These are phyloP conservation scores for Cyphellophora attinorum DNA, from an alignment of 2,329 filamentous ascomycete species.

Conservation along the genomic window DNA sequence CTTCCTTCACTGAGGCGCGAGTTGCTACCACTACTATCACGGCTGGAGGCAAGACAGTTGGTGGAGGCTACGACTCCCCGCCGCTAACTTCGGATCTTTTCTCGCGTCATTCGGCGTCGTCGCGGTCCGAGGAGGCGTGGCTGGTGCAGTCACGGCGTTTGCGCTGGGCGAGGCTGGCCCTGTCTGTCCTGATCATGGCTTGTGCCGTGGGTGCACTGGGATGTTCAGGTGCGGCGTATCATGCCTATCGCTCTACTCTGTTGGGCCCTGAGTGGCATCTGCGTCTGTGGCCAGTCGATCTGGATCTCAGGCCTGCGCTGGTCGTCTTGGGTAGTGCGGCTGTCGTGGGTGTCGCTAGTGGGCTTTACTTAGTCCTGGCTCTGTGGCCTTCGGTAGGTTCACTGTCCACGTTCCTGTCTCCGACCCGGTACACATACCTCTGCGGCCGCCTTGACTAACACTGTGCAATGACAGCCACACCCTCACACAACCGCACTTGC, in stretches of 20 bases:
- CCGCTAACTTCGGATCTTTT: slow-evolving; percentile 15
- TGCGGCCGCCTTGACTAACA: no score
- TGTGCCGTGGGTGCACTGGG: slow-evolving; percentile 24
- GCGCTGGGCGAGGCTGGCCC: slow-evolving; percentile 24
- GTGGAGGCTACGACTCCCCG: slow-evolving; percentile 7
- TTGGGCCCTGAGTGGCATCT: slow-evolving; percentile 24
- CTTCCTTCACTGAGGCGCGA: slow-evolving; percentile 7
- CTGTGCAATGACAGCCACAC: slow-evolving; percentile 11
- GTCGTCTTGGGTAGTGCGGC: slow-evolving; percentile 27
- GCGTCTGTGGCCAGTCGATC: slow-evolving; percentile 31
- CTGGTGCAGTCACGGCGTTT: slow-evolving; percentile 16
- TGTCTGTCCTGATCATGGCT: slow-evolving; percentile 24
- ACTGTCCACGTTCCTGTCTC: background rate
- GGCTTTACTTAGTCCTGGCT: slow-evolving; percentile 17
- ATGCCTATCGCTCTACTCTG: slow-evolving; percentile 28
- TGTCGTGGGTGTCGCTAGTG: slow-evolving; percentile 24
- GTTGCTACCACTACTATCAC: no score
- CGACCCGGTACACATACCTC: background rate
- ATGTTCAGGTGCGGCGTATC: slow-evolving; percentile 29
- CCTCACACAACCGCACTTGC: slow-evolving; percentile 13
- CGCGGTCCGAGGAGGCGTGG: slow-evolving; percentile 14
- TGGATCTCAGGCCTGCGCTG: slow-evolving; percentile 30
- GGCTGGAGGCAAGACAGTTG: no score
- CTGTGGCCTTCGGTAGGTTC: slow-evolving; percentile 10
- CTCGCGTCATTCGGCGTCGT: slow-evolving; percentile 14